Percentiles rank a stretch among this genome's conserved stretches.
phyloP scores from a whole-genome alignment of 306 rosid species.

The Malus fusca region DNA sequence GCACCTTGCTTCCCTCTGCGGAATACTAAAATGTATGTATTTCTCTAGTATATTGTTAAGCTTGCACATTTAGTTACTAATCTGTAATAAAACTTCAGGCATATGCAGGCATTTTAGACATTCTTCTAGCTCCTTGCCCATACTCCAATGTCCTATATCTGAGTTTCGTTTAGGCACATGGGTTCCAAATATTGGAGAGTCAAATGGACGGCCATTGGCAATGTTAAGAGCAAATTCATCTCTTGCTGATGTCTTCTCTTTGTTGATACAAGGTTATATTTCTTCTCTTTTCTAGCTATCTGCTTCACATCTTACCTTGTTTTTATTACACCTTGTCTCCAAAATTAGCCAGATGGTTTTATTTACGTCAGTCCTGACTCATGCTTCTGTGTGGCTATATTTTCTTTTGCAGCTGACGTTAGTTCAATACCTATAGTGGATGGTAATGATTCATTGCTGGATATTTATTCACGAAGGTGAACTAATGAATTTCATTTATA shows the following conservation, averaged over 20 bases:
- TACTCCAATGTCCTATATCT: constrained; percentile 69
- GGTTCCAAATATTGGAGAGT: constrained; percentile 75
- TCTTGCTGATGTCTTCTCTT: constrained; percentile 54
- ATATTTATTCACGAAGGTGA: constrained; percentile 75
- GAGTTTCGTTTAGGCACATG: constrained; percentile 70
- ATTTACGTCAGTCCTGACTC: background rate
- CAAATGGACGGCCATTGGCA: constrained; percentile 55
- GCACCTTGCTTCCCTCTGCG: constrained; percentile 70
- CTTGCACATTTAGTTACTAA: constrained; percentile 33
- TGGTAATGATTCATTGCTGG: constrained; percentile 62
- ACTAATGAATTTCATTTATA: background rate
- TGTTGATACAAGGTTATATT: constrained; percentile 66
- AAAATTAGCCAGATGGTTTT: constrained; percentile 8
- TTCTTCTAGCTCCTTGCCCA: constrained; percentile 64
- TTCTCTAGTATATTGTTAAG: constrained; percentile 10
- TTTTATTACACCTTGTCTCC: background rate
- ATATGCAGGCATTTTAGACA: constrained; percentile 74
- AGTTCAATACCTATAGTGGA: constrained; percentile 87
- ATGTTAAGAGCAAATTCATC: constrained; percentile 69
- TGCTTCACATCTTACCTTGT: background rate
- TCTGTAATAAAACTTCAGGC: constrained; percentile 46
- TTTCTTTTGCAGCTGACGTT: constrained; percentile 59
- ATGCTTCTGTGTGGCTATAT: constrained; percentile 13
- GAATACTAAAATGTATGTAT: constrained; percentile 60
- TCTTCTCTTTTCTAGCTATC: constrained; percentile 8